These are phyloP conservation scores for Earliella scabrosa DNA, from an alignment of 1,284 basidiomycete genomes.

Conservation along the genomic window DNA sequence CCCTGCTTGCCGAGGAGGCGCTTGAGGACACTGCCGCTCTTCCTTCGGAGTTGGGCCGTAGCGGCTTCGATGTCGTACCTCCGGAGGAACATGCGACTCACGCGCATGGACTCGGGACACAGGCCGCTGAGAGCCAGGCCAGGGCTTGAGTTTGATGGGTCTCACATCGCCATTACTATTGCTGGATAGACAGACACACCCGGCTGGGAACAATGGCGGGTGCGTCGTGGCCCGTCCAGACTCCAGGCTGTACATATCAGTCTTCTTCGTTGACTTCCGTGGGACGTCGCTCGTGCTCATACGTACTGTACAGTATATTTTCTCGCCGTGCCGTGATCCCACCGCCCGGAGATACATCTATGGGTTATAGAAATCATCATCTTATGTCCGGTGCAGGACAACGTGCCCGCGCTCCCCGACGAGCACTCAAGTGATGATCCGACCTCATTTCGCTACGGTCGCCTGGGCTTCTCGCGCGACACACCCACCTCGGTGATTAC, in stretches of 20 bases:
- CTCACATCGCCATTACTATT: background rate
- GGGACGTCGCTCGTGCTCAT: background rate
- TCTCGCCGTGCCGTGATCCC: background rate
- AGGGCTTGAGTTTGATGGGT: slow-evolving; percentile 5
- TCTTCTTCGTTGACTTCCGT: background rate
- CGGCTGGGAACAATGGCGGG: background rate
- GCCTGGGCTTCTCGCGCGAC: too few relatives aligned
- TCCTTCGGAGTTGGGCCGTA: slow-evolving; percentile 72
- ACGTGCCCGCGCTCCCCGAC: too few relatives aligned
- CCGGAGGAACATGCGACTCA: slow-evolving; percentile 27
- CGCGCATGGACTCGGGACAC: background rate
- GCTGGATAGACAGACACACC: background rate
- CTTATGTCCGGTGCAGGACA: too few relatives aligned
- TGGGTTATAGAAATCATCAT: too few relatives aligned
- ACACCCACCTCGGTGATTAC: background rate
- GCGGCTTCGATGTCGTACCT: slow-evolving; percentile 75
- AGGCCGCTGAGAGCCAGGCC: slow-evolving; percentile 3
- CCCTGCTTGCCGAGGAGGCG: slow-evolving; percentile 41
- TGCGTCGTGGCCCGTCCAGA: background rate
- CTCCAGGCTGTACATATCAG: background rate
- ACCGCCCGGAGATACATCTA: too few relatives aligned
- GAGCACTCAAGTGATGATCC: too few relatives aligned
- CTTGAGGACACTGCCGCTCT: slow-evolving; percentile 77
- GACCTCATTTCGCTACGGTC: too few relatives aligned
- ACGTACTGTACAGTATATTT: background rate